Evolutionary conservation across 331 rosid species (phyloP).

Genomic region (Pyrus hybrid): DNA sequence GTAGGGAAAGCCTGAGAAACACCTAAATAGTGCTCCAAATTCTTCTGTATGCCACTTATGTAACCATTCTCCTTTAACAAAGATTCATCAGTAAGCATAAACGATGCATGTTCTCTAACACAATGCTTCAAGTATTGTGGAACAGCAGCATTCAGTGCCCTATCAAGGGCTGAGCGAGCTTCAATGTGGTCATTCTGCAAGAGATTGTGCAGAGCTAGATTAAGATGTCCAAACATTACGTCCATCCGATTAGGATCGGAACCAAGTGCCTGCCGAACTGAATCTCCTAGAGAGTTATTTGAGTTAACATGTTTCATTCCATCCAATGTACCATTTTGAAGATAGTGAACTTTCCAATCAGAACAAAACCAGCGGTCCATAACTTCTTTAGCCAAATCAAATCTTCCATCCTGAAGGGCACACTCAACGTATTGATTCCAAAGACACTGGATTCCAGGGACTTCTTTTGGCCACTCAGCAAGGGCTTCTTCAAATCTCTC

Average conservation of each 20-base stretch:
- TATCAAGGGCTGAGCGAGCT: slow-evolving; percentile 57
- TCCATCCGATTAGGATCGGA: slow-evolving; percentile 44
- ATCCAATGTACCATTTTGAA: slow-evolving; percentile 20
- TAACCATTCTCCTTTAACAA: slow-evolving; percentile 37
- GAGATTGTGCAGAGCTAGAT: slow-evolving; percentile 53
- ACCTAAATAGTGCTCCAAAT: slow-evolving; percentile 46
- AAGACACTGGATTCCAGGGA: slow-evolving; percentile 78
- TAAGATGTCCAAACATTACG: slow-evolving; percentile 64
- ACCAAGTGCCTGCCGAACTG: slow-evolving; percentile 21
- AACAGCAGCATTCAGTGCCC: slow-evolving; percentile 48
- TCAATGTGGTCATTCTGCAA: slow-evolving; percentile 46
- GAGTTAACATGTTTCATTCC: slow-evolving; percentile 15
- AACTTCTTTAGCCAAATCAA: slow-evolving; percentile 55
- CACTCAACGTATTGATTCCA: slow-evolving; percentile 85
- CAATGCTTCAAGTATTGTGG: slow-evolving; percentile 47
- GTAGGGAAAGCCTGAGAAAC: slow-evolving; percentile 28
- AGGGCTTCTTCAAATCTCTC: slow-evolving; percentile 71
- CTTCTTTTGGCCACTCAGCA: slow-evolving; percentile 63
- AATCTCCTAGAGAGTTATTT: slow-evolving; percentile 28
- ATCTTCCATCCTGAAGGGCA: slow-evolving; percentile 42
- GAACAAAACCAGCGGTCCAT: slow-evolving; percentile 62
- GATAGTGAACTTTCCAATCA: slow-evolving; percentile 35
- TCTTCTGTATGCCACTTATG: slow-evolving; percentile 36
- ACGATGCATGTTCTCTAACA: slow-evolving; percentile 51
- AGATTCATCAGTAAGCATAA: slow-evolving; percentile 54